Conservation (phyloP, 1,284 basidiomycete genomes). For the Pseudozyma hubeiensis region DNA sequence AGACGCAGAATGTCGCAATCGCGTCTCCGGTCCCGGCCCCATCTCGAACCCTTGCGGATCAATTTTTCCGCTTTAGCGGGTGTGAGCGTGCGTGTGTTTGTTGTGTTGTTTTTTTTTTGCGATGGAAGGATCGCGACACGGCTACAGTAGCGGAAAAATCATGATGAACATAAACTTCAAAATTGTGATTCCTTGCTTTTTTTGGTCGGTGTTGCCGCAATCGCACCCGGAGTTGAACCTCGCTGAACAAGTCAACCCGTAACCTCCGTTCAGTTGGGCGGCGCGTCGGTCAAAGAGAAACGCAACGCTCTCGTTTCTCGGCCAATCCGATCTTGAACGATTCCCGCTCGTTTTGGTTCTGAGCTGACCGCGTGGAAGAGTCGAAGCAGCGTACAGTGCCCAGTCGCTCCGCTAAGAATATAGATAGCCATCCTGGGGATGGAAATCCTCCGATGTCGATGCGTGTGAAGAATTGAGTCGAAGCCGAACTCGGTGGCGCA, state of each 20-base stretch:
- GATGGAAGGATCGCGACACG: too few species aligned
- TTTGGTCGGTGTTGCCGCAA: not conserved
- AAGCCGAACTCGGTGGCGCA: not conserved
- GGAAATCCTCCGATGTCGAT: not conserved
- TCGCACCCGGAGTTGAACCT: constrained; percentile 35
- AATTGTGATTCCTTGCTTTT: not conserved
- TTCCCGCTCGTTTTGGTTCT: too few species aligned
- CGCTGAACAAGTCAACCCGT: constrained; percentile 21
- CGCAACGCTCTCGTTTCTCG: not conserved
- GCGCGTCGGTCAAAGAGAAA: not conserved
- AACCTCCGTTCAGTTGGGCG: not conserved
- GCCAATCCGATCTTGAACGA: not conserved
- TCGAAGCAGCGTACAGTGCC: not conserved
- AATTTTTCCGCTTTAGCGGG: constrained; percentile 1
- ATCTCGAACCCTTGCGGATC: constrained; percentile 11
- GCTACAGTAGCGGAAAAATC: too few species aligned
- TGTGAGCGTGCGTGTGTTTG: not conserved
- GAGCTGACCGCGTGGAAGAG: not conserved
- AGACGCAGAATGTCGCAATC: constrained; percentile 41
- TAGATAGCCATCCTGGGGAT: not conserved
- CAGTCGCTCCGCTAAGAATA: too few species aligned
- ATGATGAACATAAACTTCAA: not conserved
- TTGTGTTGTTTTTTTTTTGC: not conserved
- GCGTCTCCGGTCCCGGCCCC: not conserved
- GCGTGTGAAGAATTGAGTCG: not conserved